A percentile compares a stretch with the other conserved stretches of the same genome.
Evolutionary conservation across 2,329 filamentous ascomycete genomes (phyloP).

Genomic region (Podosphaera fusca): DNA sequence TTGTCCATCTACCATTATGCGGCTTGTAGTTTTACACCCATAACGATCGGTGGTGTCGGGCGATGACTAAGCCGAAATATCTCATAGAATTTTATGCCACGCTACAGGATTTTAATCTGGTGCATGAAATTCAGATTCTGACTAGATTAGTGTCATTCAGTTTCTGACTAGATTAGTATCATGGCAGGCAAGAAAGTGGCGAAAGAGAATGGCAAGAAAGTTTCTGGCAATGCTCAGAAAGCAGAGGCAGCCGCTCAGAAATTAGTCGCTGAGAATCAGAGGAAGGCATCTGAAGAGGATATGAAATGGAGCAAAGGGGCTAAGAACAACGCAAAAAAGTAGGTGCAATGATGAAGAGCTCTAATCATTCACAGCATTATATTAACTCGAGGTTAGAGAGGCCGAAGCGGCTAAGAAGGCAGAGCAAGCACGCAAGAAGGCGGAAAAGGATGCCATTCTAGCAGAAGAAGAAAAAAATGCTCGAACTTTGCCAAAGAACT

Average conservation of each 20-base stretch:
- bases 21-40: too few species aligned
- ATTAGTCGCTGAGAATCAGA: slow-evolving; percentile 43
- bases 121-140: not conserved
- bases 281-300: slow-evolving; percentile 43
- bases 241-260: slow-evolving; percentile 69
- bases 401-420: slow-evolving; percentile 66
- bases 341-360: slow-evolving; percentile 17
- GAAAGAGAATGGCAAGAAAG: slow-evolving; percentile 73
- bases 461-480: slow-evolving; percentile 68
- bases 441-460: slow-evolving; percentile 64
- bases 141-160: too few species aligned
- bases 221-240: slow-evolving; percentile 72
- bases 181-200: slow-evolving; percentile 53
- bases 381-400: slow-evolving; percentile 30
- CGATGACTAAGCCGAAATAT: too few species aligned
- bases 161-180: not conserved
- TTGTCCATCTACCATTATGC: too few species aligned
- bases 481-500: slow-evolving; percentile 44
- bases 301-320: slow-evolving; percentile 66
- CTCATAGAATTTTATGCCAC: too few species aligned
- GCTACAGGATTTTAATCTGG: too few species aligned
- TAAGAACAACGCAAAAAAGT: slow-evolving; percentile 79
- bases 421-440: slow-evolving; percentile 69
- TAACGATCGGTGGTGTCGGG: too few species aligned
- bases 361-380: not conserved